Base-by-base conservation (phyloP, 257 asterid genomes). In the Fraxinus excelsior region DNA sequence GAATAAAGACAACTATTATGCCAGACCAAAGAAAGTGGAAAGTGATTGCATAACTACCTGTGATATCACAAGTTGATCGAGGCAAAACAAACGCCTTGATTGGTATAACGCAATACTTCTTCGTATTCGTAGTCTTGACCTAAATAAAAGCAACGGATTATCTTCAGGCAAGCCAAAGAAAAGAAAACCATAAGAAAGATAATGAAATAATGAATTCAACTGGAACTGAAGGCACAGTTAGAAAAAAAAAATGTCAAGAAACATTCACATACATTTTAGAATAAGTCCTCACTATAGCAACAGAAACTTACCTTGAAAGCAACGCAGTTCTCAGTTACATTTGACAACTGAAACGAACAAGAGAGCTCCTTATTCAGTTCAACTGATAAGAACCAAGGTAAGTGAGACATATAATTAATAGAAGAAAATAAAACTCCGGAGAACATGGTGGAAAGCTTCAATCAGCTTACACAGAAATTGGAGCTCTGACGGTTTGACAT, bases 41-140 rank as follows among this genome's bases (percentile, higher is more conserved):
- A 71, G 25, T 18, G 51, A 14, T 5, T 34, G 56, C 32, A 21
- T n/a, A 29, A 71, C 23, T 65, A 90, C 94, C 92, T 73, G 79
- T 72, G 65, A 90, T 60, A 65, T 82, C 86, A 82, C 88, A 83
- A 53, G 84, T 82, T 66, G 91, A 83, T 79, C 83, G 77, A 44
- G 95, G 89, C 77, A 25, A 34, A 67, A 90, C 79, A 79, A 90
- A 18, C 21, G 90, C 92, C 9, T 76, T 76, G 53, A 82, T 85
- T 0, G 97, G 97, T 25, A 89, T 86, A 78, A 89, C 97, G 53
- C 88, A 85, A 72, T 92, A 92, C 21, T 83, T 86, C 29, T 75
- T 88, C n/a, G 91, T 91, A 65, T 86, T 87, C 23, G 92, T 90
- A 56, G 93, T 74, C 81, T 76, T 56, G 3, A 82, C 70, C 85